Percentiles rank a stretch among this genome's conserved stretches.
Evolutionary conservation across 345 rosid genomes (phyloP).

Genomic region (Schrenkiella parvula): DNA sequence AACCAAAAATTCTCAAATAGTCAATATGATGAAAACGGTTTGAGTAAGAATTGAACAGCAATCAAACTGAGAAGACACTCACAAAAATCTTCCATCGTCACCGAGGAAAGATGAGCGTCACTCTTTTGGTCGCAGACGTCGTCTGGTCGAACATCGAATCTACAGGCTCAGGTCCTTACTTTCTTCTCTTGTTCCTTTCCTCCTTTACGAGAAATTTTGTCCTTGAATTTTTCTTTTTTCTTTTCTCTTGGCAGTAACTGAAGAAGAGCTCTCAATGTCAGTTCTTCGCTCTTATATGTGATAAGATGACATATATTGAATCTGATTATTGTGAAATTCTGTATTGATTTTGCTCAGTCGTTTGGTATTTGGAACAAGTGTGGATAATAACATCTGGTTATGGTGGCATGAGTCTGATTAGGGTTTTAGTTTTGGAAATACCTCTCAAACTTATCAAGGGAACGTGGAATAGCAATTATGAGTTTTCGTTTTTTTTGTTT

Average conservation of each 20-base stretch:
- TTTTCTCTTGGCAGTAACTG: slow-evolving; percentile 53
- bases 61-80: neutral
- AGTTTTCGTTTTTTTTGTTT: neutral
- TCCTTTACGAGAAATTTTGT: neutral
- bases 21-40: neutral
- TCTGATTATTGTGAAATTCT: neutral
- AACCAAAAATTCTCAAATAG: neutral
- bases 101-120: slow-evolving; percentile 33
- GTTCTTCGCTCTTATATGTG: slow-evolving; percentile 23
- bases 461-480: neutral
- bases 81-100: neutral
- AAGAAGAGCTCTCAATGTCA: slow-evolving; percentile 75
- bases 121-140: slow-evolving; percentile 50
- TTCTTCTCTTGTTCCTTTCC: neutral
- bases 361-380: neutral
- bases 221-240: neutral
- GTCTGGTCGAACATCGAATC: slow-evolving; percentile 59
- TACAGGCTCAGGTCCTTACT: slow-evolving; percentile 44
- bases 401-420: neutral
- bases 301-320: neutral
- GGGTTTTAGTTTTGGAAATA: neutral
- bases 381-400: neutral
- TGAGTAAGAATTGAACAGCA: neutral
- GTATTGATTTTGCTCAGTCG: neutral
- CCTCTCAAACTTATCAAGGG: neutral